Evolutionary conservation across 208 protist genomes (phyloP), one percentile per base, ranked within the genome.

Genomic region (Kentomonas sorsogonicus): DNA sequence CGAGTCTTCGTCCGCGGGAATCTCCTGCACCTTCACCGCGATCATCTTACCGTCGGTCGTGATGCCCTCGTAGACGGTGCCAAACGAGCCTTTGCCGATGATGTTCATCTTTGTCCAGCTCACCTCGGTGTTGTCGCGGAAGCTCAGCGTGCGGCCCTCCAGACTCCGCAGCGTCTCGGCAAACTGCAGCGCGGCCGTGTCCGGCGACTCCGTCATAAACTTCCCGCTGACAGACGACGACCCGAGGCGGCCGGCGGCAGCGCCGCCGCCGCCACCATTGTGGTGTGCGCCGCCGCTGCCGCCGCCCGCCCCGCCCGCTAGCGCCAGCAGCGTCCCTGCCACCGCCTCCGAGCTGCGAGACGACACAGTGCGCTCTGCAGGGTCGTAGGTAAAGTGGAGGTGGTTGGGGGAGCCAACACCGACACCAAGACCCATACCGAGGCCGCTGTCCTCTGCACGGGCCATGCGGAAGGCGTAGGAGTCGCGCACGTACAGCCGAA

Each of bases 51-150:
- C 89, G 39, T 91, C 83, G 26, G 61, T 66, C 25, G 85, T 90
- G 58, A 96, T 90, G 51, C 84, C 89, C 66, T 94, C 86, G 72
- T 94, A 93, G 18, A 96, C 89, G 29, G 72, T 85, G 44, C 86
- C 89, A 53, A 89, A 96, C 63, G 76, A 86, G 4, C 89, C 89
- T 45, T 88, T 89, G 40, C 89, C 89, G 2, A 95, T 69, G 11
- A 90, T 48, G n/a, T 67, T 64, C 73, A 94, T 83, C 30, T 68
- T 69, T 18, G 60, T 88, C 84, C 87, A 94, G 50, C 79, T 62
- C 20, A 94, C 58, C 65, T 79, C 60, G 67, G 69, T 57, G n/a
- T 55, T 53, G 43, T 77, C 79, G 9, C 66, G 58, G 23, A 88
- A 62, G 25, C 23, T 26, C 44, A 88, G 70, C 3, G 79, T 79